Evolutionary conservation across 2,329 filamentous ascomycete species (phyloP).

Genomic region (Apiospora phragmitis): DNA sequence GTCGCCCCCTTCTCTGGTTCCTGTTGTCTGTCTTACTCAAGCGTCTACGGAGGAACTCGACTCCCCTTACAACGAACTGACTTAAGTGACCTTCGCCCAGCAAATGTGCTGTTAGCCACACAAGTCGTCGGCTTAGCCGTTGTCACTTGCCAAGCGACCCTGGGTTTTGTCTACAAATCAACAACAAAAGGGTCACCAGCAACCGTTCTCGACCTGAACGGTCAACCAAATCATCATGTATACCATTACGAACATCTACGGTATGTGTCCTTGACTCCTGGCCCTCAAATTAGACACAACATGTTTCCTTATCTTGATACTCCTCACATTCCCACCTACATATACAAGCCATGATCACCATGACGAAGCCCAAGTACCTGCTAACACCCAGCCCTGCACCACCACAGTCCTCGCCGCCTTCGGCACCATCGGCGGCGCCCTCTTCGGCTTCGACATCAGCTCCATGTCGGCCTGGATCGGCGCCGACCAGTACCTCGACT

Average conservation of each 20-base stretch:
- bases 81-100: not conserved
- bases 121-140: not conserved
- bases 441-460: slow-evolving; percentile 32
- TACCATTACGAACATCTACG: slow-evolving; percentile 39
- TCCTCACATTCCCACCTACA: not conserved
- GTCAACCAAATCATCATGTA: slow-evolving; percentile 28
- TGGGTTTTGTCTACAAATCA: not conserved
- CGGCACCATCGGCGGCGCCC: slow-evolving; percentile 43
- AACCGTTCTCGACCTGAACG: not conserved
- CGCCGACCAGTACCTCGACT: slow-evolving; percentile 47
- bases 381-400: not conserved
- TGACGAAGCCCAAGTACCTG: not conserved
- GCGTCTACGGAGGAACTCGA: not conserved
- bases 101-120: not conserved
- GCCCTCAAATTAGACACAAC: not conserved
- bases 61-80: not conserved
- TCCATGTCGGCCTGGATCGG: slow-evolving; percentile 47
- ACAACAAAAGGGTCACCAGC: not conserved
- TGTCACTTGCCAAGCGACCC: not conserved
- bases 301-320: too few species aligned
- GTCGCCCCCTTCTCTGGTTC: not conserved
- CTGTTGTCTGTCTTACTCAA: not conserved
- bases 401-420: slow-evolving; percentile 36
- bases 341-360: too few species aligned
- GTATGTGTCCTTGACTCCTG: slow-evolving; percentile 20